Conservation (phyloP, 1,284 basidiomycete species). For the Heterobasidion parviporum region DNA sequence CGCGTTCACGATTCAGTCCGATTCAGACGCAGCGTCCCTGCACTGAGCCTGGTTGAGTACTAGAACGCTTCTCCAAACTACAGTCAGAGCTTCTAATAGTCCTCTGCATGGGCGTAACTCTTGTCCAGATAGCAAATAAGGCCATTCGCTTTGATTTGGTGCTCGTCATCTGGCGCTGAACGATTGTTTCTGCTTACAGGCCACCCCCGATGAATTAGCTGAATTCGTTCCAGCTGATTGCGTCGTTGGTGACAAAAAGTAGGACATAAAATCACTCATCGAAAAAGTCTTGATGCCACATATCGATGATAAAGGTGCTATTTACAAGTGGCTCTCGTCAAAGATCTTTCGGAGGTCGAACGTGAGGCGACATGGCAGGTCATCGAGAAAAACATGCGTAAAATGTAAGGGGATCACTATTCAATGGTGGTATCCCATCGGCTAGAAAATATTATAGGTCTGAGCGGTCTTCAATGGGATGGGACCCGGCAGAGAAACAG, state of each 20-base stretch:
- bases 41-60: no score
- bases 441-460: conserved; percentile 28
- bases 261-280: background rate
- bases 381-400: conserved; percentile 50
- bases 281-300: background rate
- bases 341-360: conserved; percentile 29
- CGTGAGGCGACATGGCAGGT: conserved; percentile 42
- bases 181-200: background rate
- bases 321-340: conserved; percentile 25
- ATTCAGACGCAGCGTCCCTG: no score
- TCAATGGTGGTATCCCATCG: background rate
- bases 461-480: conserved; percentile 53
- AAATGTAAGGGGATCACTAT: conserved; percentile 23
- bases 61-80: no score
- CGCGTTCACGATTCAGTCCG: no score
- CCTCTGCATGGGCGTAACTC: background rate
- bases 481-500: conserved; percentile 49
- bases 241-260: background rate
- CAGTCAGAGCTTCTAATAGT: background rate
- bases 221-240: background rate
- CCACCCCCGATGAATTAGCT: background rate
- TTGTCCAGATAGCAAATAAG: background rate
- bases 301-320: conserved; percentile 20
- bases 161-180: background rate
- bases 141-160: background rate